Percentiles rank a stretch among this genome's conserved stretches.
These are phyloP conservation scores for Fusarium begoniae DNA, from an alignment of 2,329 filamentous ascomycete species.

Conservation along the genomic window DNA sequence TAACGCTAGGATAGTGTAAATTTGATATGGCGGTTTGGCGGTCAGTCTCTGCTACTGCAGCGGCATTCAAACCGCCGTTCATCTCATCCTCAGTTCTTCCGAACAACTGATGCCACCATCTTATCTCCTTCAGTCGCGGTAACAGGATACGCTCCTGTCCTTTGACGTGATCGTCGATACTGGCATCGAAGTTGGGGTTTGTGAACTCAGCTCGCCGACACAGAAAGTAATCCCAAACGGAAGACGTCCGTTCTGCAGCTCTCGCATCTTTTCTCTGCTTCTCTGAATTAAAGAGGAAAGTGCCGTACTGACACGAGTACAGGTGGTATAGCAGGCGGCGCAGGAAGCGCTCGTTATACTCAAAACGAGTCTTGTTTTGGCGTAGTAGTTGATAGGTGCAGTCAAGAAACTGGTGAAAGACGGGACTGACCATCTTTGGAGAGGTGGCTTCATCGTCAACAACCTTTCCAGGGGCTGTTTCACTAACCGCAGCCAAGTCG, in stretches of 20 bases:
- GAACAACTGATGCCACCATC: constrained; percentile 94
- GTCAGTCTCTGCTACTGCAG: constrained; percentile 59
- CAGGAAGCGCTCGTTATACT: constrained; percentile 95
- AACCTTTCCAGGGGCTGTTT: constrained; percentile 51
- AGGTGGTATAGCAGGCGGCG: constrained; percentile 90
- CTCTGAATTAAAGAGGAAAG: constrained; percentile 95
- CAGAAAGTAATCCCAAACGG: constrained; percentile 96
- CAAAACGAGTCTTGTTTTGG: constrained; percentile 88
- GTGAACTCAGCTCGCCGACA: constrained; percentile 81
- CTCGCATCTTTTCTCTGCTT: constrained; percentile 80
- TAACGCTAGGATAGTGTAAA: constrained; percentile 44
- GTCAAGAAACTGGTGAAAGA: constrained; percentile 98
- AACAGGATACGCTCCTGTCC: constrained; percentile 87
- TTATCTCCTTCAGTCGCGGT: constrained; percentile 77
- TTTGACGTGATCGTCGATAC: constrained; percentile 79
- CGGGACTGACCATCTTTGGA: constrained; percentile 90
- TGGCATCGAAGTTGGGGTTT: constrained; percentile 79
- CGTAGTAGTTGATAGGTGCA: constrained; percentile 89
- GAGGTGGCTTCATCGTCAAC: constrained; percentile 74
- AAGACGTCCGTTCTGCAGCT: constrained; percentile 77
- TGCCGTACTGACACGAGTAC: constrained; percentile 96
- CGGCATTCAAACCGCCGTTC: constrained; percentile 74
- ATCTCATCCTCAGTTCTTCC: constrained; percentile 90
- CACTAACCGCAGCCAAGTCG: constrained; percentile 65
- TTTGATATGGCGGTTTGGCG: constrained; percentile 50